Evolutionary conservation across 1,284 basidiomycete genomes (phyloP).

Genomic region (Tilletia walkeri): DNA sequence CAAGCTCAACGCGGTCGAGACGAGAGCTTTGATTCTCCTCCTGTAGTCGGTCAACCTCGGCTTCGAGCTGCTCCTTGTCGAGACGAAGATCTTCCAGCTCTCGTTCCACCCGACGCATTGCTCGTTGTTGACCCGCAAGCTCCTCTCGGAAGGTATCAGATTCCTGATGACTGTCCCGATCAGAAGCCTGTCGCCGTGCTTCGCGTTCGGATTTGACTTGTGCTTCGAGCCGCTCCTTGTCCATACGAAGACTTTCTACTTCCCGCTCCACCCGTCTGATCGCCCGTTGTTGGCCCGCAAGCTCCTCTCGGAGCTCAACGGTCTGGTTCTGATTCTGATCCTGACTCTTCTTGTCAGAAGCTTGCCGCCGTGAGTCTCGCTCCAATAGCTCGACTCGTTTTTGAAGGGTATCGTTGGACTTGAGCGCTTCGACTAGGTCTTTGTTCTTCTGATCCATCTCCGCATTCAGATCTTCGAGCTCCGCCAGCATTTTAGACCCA

Average conservation of each 20-base stretch:
- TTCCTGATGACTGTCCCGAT: background rate
- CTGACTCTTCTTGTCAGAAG: background rate
- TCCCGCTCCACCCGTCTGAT: background rate
- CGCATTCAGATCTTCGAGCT: conserved; percentile 13
- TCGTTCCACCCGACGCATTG: background rate
- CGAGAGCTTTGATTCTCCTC: background rate
- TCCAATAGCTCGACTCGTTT: background rate
- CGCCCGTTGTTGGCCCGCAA: background rate
- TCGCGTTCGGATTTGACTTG: background rate
- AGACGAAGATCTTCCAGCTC: background rate
- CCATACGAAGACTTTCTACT: background rate
- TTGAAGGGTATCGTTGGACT: background rate
- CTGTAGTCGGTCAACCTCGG: background rate
- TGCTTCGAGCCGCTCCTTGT: background rate
- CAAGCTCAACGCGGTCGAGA: background rate
- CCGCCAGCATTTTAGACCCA: conserved; percentile 2
- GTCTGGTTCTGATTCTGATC: background rate
- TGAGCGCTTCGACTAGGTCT: background rate
- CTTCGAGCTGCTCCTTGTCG: background rate
- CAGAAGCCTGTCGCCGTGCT: no score
- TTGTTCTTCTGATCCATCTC: conserved; percentile 14
- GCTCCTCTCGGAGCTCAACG: background rate
- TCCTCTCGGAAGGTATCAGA: background rate
- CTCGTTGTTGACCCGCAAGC: background rate
- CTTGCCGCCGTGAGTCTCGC: background rate